phyloP scores from a whole-genome alignment of 371 early-diverging fungal genomes.

The Choanephora cucurbitarum region DNA sequence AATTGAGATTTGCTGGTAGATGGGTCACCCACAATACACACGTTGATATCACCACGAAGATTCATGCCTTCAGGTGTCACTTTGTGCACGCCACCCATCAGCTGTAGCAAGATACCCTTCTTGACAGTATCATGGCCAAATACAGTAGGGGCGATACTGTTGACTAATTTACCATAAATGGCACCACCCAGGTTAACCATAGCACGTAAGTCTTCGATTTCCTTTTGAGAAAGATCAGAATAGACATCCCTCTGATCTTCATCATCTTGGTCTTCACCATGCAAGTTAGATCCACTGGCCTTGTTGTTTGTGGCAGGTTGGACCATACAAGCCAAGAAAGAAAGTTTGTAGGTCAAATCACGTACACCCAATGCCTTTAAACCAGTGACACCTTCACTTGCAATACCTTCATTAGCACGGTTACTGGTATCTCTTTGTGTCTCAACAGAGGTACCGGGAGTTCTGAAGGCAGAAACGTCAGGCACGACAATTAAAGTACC shows the following conservation, averaged over 20 bases:
- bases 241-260: constrained; percentile 65
- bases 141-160: constrained; percentile 96
- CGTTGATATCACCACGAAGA: constrained; percentile 99
- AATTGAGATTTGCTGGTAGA: constrained; percentile 99
- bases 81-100: constrained; percentile 98
- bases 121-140: constrained; percentile 98
- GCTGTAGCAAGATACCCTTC: constrained; percentile 93
- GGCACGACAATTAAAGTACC: constrained; percentile 97
- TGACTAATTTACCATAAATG: constrained; percentile 87
- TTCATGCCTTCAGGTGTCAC: constrained; percentile 95
- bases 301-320: constrained; percentile 59
- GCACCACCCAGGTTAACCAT: constrained; percentile 71
- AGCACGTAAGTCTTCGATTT: constrained; percentile 72
- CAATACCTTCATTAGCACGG: constrained; percentile 64
- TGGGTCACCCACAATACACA: constrained; percentile 98
- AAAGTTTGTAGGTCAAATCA: constrained; percentile 90
- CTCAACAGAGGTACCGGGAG: constrained; percentile 67
- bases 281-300: constrained; percentile 41
- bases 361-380: constrained; percentile 88
- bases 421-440: constrained; percentile 64
- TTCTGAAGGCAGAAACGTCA: constrained; percentile 83
- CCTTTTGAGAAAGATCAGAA: constrained; percentile 66
- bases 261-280: constrained; percentile 60
- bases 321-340: constrained; percentile 89
- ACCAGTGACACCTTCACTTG: constrained; percentile 85